Base-by-base conservation (phyloP, 2,329 filamentous ascomycete genomes). In the Diaporthe citrichinensis region DNA sequence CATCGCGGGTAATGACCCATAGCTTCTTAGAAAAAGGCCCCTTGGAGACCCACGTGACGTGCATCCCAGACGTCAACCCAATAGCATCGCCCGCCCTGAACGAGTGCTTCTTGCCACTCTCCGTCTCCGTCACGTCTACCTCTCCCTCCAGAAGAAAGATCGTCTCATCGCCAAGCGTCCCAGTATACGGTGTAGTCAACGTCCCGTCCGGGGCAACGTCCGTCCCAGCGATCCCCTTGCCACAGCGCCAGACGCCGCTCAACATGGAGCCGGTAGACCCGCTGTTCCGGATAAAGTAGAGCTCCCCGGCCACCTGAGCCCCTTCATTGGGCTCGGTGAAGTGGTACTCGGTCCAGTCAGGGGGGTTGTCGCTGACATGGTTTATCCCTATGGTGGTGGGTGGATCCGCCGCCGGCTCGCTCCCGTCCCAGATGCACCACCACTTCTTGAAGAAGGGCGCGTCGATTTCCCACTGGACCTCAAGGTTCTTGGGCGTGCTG, bases 371-470 rank as follows among this genome's bases (percentile, higher is more conserved):
- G 23, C 12, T 41, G 58, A 61, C 15, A 14, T 61, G 58, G n/a
- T 41, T 61, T 12, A 61, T 15, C n/a, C 7, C 34, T 25, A 61
- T 10, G 49, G 23, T 25, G 23, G 9, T 53, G 10, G 49, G 49
- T 0, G 68, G 49, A 25, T 72, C 44, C n/a, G 28, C 14, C n/a
- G 68, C 34, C 9, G 49, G 23, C 28, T 14, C 34, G 39, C 28
- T 65, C 9, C 71, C 71, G 31, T 73, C 46, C 57, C 57, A 73
- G 39, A 73, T 73, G 23, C 71, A 73, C 71, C 71, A 73, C 17
- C 34, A 73, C n/a, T 73, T 73, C 71, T 73, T 73, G 71, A 73
- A 73, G 58, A 73, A 73, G 23, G 71, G 71, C 12, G 71, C 71
- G 3, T 73, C 71, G 12, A 67, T 73, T 10, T 73, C 58, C 71